Percentiles rank a stretch among this genome's conserved stretches.
Conservation (phyloP, 2,329 filamentous ascomycete genomes). For the Blumeriella jaapii region DNA sequence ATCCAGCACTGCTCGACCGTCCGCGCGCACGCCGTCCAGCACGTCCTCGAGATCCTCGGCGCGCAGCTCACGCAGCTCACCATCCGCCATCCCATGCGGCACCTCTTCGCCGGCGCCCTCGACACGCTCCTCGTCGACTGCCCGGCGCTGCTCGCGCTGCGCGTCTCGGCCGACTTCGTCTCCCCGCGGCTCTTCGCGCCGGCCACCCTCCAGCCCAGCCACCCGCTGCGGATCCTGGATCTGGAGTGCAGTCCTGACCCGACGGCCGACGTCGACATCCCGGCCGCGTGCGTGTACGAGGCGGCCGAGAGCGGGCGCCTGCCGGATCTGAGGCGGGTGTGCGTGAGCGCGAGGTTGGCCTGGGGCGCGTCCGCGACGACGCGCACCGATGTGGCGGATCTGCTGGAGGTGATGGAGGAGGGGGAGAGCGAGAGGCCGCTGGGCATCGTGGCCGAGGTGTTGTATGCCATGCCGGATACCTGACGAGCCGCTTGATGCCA, state of each 20-base stretch:
- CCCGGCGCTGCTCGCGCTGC: slow-evolving; percentile 19
- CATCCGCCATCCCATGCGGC: slow-evolving; percentile 26
- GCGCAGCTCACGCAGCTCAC: slow-evolving; percentile 23
- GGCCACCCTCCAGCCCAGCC: slow-evolving; percentile 8
- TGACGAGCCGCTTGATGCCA: not conserved
- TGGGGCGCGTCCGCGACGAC: slow-evolving; percentile 22
- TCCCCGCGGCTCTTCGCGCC: slow-evolving; percentile 18
- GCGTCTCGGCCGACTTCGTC: slow-evolving; percentile 27
- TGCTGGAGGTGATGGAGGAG: slow-evolving; percentile 23
- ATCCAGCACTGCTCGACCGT: slow-evolving; percentile 26
- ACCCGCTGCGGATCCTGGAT: slow-evolving; percentile 25
- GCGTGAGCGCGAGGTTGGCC: slow-evolving; percentile 23
- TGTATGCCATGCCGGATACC: slow-evolving; percentile 8
- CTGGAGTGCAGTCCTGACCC: slow-evolving; percentile 24
- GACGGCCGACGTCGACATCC: slow-evolving; percentile 19
- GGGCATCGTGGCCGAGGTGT: slow-evolving; percentile 20
- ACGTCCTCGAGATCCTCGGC: slow-evolving; percentile 18
- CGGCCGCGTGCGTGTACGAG: slow-evolving; percentile 18
- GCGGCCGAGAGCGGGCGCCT: slow-evolving; percentile 21
- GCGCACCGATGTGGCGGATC: slow-evolving; percentile 18
- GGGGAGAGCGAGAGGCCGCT: slow-evolving; percentile 21
- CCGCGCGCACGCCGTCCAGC: slow-evolving; percentile 13
- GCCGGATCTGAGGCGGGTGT: slow-evolving; percentile 23
- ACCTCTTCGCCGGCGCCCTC: slow-evolving; percentile 17
- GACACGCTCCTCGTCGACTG: slow-evolving; percentile 20